phyloP scores from a whole-genome alignment of 78 protist genomes.

The Creolimax fragrantissima region DNA sequence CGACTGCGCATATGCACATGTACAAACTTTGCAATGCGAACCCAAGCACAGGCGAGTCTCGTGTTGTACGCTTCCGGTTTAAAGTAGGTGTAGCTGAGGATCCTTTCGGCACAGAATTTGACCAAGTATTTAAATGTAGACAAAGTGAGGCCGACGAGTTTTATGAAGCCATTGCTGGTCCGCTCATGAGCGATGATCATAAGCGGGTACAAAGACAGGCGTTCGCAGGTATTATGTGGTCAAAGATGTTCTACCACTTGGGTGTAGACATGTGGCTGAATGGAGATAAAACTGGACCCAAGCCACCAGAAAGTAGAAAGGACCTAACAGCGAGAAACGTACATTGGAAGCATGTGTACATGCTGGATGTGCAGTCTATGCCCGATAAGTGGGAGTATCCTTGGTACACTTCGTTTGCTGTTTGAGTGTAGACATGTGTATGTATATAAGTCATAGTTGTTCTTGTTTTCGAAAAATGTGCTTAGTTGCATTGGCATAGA shows the following conservation, averaged over 20 bases:
- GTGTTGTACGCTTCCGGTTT: too few relatives aligned
- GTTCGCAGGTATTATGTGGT: conserved; percentile 64
- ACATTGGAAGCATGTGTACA: conserved; percentile 56
- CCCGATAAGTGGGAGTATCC: conserved; percentile 64
- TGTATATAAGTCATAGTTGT: neutral
- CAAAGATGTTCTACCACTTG: conserved; percentile 65
- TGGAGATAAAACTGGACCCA: conserved; percentile 24
- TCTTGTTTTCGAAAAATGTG: too few relatives aligned
- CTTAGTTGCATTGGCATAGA: too few relatives aligned
- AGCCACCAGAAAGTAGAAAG: neutral
- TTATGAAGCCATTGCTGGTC: conserved; percentile 21
- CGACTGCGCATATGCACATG: too few relatives aligned
- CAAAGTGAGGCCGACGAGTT: conserved; percentile 46
- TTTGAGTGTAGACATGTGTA: neutral
- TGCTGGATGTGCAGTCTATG: conserved; percentile 56
- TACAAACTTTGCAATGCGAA: too few relatives aligned
- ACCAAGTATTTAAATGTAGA: neutral
- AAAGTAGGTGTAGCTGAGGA: too few relatives aligned
- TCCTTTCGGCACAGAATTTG: too few relatives aligned
- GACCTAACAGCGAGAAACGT: conserved; percentile 15
- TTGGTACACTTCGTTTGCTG: neutral
- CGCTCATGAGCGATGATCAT: conserved; percentile 7
- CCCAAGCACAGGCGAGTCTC: too few relatives aligned
- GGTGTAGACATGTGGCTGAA: conserved; percentile 57
- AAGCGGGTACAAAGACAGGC: conserved; percentile 20